A percentile compares a stretch with the other conserved stretches of the same genome.
Conservation (phyloP, 2,329 filamentous ascomycete genomes). For the Talaromyces albobiverticillius region DNA sequence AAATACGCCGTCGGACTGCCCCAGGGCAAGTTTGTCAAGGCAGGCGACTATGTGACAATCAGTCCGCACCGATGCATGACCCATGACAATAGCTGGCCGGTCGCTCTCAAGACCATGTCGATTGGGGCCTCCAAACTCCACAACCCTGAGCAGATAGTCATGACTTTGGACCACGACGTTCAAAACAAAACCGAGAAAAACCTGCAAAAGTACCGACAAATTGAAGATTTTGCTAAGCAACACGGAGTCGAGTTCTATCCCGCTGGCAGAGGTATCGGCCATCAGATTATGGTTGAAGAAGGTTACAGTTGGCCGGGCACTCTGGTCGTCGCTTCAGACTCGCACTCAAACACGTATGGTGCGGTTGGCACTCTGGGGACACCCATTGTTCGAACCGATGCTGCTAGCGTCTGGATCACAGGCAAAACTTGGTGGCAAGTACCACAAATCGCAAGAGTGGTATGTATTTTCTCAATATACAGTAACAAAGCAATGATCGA, state of each 20-base stretch:
- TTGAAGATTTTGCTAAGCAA: conserved; percentile 74
- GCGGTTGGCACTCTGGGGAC: conserved; percentile 75
- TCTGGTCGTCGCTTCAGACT: conserved; percentile 68
- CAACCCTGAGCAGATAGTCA: conserved; percentile 70
- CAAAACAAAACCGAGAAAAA: conserved; percentile 78
- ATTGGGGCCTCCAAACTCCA: conserved; percentile 75
- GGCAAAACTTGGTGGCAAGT: conserved; percentile 84
- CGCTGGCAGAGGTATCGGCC: conserved; percentile 77
- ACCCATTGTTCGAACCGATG: conserved; percentile 82
- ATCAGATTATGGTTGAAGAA: conserved; percentile 75
- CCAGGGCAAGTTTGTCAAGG: conserved; percentile 69
- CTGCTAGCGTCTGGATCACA: conserved; percentile 80
- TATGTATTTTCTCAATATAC: no score
- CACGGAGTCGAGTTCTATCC: conserved; percentile 78
- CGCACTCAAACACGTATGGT: conserved; percentile 80
- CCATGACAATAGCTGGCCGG: conserved; percentile 79
- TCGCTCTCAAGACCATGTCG: conserved; percentile 75
- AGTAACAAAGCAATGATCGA: no score
- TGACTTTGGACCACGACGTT: conserved; percentile 85
- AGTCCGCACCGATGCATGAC: conserved; percentile 74
- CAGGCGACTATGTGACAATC: conserved; percentile 81
- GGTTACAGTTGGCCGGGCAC: conserved; percentile 83
- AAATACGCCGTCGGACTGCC: conserved; percentile 72
- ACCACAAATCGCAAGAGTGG: conserved; percentile 78
- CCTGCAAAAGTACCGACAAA: conserved; percentile 75